phyloP scores from a whole-genome alignment of 345 rosid genomes.

The Ceriops zippeliana region DNA sequence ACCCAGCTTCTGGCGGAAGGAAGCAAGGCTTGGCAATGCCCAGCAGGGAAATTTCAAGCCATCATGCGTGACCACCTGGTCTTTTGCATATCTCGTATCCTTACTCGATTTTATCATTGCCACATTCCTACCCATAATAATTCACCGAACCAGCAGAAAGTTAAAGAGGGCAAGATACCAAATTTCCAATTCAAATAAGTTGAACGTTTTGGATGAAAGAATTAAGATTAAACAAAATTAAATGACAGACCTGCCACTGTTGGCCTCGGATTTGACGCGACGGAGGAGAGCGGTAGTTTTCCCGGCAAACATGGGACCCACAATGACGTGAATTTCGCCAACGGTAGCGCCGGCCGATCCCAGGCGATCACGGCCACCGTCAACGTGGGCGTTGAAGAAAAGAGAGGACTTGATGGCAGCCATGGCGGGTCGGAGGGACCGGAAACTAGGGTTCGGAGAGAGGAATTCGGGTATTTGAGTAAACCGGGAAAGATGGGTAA shows the following conservation, averaged over 20 bases:
- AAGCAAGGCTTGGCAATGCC: constrained; percentile 69
- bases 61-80: constrained; percentile 79
- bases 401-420: constrained; percentile 37
- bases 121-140: constrained; percentile 39
- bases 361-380: not conserved
- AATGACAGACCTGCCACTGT: constrained; percentile 49
- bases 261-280: constrained; percentile 60
- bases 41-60: constrained; percentile 78
- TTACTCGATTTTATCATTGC: constrained; percentile 78
- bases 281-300: constrained; percentile 93
- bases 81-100: constrained; percentile 69
- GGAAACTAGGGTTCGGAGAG: not conserved
- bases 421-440: constrained; percentile 25
- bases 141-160: not conserved
- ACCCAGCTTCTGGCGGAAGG: constrained; percentile 49
- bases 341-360: constrained; percentile 15
- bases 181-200: not conserved
- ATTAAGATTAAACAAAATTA: not conserved
- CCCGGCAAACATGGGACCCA: constrained; percentile 93
- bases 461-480: not conserved
- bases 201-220: not conserved
- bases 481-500: not conserved
- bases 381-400: constrained; percentile 10
- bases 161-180: not conserved
- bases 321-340: constrained; percentile 81